These are phyloP conservation scores for Coniochaeta prunicola DNA, from an alignment of 2,329 filamentous ascomycete genomes.

Conservation along the genomic window DNA sequence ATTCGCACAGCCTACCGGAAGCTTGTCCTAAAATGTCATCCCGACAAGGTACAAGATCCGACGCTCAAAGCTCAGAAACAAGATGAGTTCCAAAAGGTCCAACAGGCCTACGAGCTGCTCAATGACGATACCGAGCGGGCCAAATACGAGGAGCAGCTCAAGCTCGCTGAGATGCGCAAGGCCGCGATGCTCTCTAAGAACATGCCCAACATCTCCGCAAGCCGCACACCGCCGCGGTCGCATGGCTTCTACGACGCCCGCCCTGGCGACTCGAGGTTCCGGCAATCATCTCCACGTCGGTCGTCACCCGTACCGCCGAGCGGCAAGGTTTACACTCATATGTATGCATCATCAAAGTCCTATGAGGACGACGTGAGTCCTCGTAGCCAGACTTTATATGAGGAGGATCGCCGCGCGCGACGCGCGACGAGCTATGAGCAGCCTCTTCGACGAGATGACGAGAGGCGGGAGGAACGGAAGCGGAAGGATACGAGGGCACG, in stretches of 20 bases:
- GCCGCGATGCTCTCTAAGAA: conserved; percentile 25
- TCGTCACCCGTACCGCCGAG: conserved; percentile 17
- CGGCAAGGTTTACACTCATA: conserved; percentile 19
- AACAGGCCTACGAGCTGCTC: conserved; percentile 87
- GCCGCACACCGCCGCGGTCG: conserved; percentile 29
- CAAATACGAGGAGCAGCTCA: conserved; percentile 72
- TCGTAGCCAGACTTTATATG: conserved; percentile 30
- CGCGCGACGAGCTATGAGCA: conserved; percentile 28
- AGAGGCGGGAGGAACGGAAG: conserved; percentile 20
- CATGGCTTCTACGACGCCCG: conserved; percentile 38
- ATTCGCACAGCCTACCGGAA: conserved; percentile 81
- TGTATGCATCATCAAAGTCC: conserved; percentile 30
- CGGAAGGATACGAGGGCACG: conserved; percentile 13
- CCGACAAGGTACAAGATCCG: conserved; percentile 81
- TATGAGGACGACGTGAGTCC: conserved; percentile 39
- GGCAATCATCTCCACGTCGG: conserved; percentile 27
- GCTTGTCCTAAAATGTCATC: conserved; percentile 80
- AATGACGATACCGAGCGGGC: conserved; percentile 65
- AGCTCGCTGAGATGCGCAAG: conserved; percentile 56
- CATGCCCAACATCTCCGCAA: conserved; percentile 34
- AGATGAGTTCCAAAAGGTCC: conserved; percentile 85
- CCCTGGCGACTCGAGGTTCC: conserved; percentile 32
- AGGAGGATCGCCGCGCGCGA: conserved; percentile 24
- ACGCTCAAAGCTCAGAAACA: conserved; percentile 69
- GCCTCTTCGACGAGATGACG: conserved; percentile 30